A percentile compares a stretch with the other conserved stretches of the same genome.
Conservation (phyloP, 129 eudicot genomes). For the Lactuca saligna region DNA sequence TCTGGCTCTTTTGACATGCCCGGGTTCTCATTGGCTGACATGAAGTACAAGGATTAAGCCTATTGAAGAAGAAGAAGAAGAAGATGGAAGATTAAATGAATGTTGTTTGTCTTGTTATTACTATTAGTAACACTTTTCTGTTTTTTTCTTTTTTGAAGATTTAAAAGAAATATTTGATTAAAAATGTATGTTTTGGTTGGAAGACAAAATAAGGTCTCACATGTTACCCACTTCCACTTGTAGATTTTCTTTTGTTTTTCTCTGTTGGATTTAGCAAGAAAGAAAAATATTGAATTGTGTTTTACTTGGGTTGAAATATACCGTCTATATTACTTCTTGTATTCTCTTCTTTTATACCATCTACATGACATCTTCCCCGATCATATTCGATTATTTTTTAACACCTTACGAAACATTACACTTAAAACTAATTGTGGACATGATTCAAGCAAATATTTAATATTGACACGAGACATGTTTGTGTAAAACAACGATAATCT, state of each 20-base stretch:
- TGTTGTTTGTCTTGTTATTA: conserved; percentile 36
- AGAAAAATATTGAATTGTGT: conserved; percentile 17
- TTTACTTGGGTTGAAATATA: background rate
- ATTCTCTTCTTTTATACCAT: background rate
- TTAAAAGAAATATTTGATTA: conserved; percentile 24
- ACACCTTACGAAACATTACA: too few species aligned
- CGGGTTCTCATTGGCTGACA: conserved; percentile 76
- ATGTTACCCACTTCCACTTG: conserved; percentile 13
- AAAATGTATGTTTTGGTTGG: conserved; percentile 34
- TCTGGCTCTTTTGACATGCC: conserved; percentile 93
- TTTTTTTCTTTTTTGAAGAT: background rate
- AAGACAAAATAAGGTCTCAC: conserved; percentile 32
- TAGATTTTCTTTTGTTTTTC: conserved; percentile 16
- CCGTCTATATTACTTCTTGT: background rate
- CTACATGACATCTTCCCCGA: too few species aligned
- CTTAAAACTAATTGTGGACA: too few species aligned
- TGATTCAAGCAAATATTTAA: too few species aligned
- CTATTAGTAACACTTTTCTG: conserved; percentile 22
- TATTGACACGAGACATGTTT: too few species aligned
- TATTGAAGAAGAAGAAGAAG: background rate
- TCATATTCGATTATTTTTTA: too few species aligned
- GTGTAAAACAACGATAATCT: too few species aligned
- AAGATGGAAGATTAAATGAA: background rate
- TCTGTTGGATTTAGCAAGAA: background rate
- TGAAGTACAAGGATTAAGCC: conserved; percentile 91